Evolutionary conservation across 176 grass and related monocot genomes (phyloP), one percentile per base, ranked within the genome.

Genomic region (Miscanthus lutarioriparius): DNA sequence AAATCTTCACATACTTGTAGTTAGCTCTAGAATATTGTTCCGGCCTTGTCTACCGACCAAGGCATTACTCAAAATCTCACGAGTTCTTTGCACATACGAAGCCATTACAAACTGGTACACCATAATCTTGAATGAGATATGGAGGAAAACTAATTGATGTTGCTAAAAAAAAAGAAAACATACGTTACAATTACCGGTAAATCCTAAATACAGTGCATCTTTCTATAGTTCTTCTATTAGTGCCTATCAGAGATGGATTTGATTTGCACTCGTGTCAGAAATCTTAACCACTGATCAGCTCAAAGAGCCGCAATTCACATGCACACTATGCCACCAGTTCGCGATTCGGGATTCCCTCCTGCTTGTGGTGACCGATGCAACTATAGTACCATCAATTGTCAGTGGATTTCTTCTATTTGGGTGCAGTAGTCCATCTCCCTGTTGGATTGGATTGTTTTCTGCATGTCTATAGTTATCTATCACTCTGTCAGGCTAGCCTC

Each of bases 21-120:
- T 74, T 47, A 74, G 26, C 44, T 74, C 41, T 47, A 19, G 72
- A 75, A 75, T 74, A 67, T 35, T 35, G 30, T 67, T 74, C 71
- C 71, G n/a, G n/a, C n/a, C 41, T 49, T 74, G 43, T 30, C 23
- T 28, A 49, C 71, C 23, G 40, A 54, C 16, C 73, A 36, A 35
- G 64, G 30, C 30, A 35, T 30, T 67, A 67, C 27, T 67, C 11
- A 45, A 45, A 45, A 45, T 45, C 10, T 13, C 11, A 15, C 14
- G 10, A 45, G 43, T 13, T 45, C 44, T 47, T 47, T 14, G 43
- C 64, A 74, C 12, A 64, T 32, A 49, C 9, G 15, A 53, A 54
- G 75, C 53, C 53, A 39, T 37, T n/a, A 45, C 10, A 45, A 13
- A 45, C 38, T 39, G 54, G 11, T 11, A 13, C 41, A 11, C 40